Base-by-base conservation (phyloP, 805 yeast genomes). In the Yarrowia alimentaria region DNA sequence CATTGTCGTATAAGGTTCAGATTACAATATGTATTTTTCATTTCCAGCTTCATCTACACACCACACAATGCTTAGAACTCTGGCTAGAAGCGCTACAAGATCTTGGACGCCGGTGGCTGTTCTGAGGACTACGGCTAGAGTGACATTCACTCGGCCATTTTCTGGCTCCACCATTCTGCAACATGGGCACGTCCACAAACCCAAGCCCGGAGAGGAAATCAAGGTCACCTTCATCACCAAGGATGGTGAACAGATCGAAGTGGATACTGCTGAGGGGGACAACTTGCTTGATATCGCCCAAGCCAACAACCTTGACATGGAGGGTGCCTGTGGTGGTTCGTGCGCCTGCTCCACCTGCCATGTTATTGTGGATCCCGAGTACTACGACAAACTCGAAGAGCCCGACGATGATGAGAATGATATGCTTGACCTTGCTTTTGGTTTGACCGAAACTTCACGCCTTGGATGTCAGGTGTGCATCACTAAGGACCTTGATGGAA, bases 311-410 rank as follows among this genome's bases (percentile, higher is more conserved):
- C 68, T 93, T 53, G 99, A 93, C 58, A 90, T 93, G 93, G 99
- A 93, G 66, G 74, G 87, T 35, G 99, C 99, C 0, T 93, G 99
- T 68, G 99, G 99, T 17, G 99, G 98, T 3, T 88, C 97, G 4
- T 93, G 99, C 73, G 99, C 99, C 1, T 93, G 99, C 66, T 89
- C 97, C 5, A 93, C 99, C 0, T 93, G 99, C 64, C 99, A 93
- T 68, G 83, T 93, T 50, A 91, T 93, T 45, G 89, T 93, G 30
- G 99, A 93, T 64, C 98, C 99, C 0, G 96, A 85, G 37, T 89
- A 73, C 65, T 93, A 88, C 68, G 99, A 93, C 63, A 77, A 71
- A 43, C 78, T 93, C 57, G 95, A 93, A 8, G 98, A 93, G 65
- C 98, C 99, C 0, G 87, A 82, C 57, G 99, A 93, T 64, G 99